Base-by-base conservation (phyloP, 1,284 basidiomycete genomes). In the Fomitopsis palustris region DNA sequence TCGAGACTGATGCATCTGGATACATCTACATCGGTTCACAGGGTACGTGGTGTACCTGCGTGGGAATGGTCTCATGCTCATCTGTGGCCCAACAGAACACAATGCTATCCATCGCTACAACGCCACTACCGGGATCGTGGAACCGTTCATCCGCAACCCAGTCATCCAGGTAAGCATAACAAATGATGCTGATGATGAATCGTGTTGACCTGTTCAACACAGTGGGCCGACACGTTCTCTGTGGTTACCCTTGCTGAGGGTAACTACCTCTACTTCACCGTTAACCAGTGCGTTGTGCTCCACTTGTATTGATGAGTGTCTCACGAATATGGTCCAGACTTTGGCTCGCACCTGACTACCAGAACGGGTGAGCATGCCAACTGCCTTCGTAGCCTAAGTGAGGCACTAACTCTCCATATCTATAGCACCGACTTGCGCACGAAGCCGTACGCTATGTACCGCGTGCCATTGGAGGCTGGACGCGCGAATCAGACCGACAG, bases 131-230 rank as follows among this genome's bases (percentile, higher is more conserved):
- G 69, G 70, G 0, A 25, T 65, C 8, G 55, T 71, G n/a, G 65
- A 69, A 39, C 61, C 66, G 3, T 73, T 72, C 55, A 62, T 71
- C 8, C 68, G 70, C 19, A 65, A 67, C 35, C 69, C 69, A 0
- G 62, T 63, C 8, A 67, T 72, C 21, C 69, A 70, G 51, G 65
- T 66, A 33, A 31, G 58, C 19, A 19, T 7, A 29, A 12, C 21
- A 6, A 31, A 4, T 19, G 12, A 19, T n/a, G 9, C 19, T 33
- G 43, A 49, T 3, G 9, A 14, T 37, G 5, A 17, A n/a, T n/a
- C 25, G 10, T 37, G 35, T 37, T 55, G 23, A 19, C 31, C 10
- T 31, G n/a, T 27, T 3, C 2, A 7, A 19, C 38, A n/a, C 38
- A 62, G 63, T 64, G 65, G 65, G 60, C 65, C 5, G 65, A 66